These are phyloP conservation scores for Candida broadrunensis DNA, from an alignment of 805 yeast species.

Conservation along the genomic window DNA sequence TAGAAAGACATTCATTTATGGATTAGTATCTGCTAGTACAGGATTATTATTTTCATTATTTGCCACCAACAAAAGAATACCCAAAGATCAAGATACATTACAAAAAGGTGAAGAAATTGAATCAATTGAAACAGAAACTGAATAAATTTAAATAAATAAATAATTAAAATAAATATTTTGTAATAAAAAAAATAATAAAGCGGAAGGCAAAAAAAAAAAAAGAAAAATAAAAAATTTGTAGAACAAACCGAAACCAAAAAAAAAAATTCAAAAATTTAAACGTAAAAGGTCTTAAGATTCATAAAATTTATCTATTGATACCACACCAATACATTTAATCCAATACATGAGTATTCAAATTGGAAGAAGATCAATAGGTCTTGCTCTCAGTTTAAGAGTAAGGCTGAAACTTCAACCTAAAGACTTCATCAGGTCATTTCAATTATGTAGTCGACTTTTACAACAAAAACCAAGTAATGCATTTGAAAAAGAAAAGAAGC, in stretches of 20 bases:
- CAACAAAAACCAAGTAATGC: slow-evolving; percentile 1
- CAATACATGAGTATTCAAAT: neutral
- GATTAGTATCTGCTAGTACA: slow-evolving; percentile 32
- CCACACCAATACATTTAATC: too few relatives aligned
- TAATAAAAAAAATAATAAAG: too few relatives aligned
- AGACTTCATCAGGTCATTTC: neutral
- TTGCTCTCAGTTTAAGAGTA: neutral
- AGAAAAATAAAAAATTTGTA: too few relatives aligned
- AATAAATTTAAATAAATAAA: too few relatives aligned
- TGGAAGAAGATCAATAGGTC: neutral
- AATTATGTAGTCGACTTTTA: neutral
- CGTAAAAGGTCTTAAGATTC: too few relatives aligned
- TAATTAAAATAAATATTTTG: too few relatives aligned
- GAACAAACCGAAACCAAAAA: too few relatives aligned
- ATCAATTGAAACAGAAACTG: too few relatives aligned
- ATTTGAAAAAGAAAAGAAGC: slow-evolving; percentile 18
- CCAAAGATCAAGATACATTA: slow-evolving; percentile 23
- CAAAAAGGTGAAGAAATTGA: slow-evolving; percentile 8
- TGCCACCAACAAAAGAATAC: slow-evolving; percentile 42
- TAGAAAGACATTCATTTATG: slow-evolving; percentile 37
- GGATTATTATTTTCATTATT: slow-evolving; percentile 30
- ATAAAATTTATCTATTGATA: too few relatives aligned
- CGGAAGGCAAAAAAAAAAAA: too few relatives aligned
- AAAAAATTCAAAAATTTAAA: too few relatives aligned
- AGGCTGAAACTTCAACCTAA: neutral